Evolutionary conservation across 2,329 filamentous ascomycete species (phyloP).

Genomic region (Pseudogymnoascus sp.): DNA sequence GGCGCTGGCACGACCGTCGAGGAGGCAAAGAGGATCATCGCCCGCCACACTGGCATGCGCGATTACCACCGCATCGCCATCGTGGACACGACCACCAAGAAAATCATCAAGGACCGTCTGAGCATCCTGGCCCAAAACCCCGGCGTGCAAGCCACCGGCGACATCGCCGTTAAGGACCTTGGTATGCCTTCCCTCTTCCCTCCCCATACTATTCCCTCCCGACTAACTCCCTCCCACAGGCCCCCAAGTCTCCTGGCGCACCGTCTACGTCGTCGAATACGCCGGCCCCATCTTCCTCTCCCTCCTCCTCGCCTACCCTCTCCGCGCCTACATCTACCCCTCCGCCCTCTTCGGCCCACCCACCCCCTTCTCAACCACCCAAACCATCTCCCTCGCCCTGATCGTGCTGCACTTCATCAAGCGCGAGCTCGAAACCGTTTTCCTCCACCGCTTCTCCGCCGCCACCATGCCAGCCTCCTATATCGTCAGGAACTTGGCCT

Average conservation of each 20-base stretch:
- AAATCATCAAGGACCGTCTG: slow-evolving; percentile 55
- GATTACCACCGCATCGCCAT: slow-evolving; percentile 57
- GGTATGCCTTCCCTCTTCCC: slow-evolving; percentile 45
- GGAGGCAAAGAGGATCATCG: slow-evolving; percentile 49
- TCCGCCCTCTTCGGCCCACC: slow-evolving; percentile 32
- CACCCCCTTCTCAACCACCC: slow-evolving; percentile 52
- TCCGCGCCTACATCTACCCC: slow-evolving; percentile 66
- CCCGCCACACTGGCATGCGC: slow-evolving; percentile 41
- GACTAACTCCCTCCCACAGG: slow-evolving; percentile 43
- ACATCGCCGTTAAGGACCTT: slow-evolving; percentile 85
- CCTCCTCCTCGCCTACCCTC: slow-evolving; percentile 57
- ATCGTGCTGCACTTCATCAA: slow-evolving; percentile 83
- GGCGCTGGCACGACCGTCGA: slow-evolving; percentile 45
- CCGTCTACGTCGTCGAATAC: slow-evolving; percentile 94
- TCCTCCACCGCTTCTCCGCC: slow-evolving; percentile 89
- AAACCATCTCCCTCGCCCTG: slow-evolving; percentile 66
- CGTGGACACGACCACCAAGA: slow-evolving; percentile 52
- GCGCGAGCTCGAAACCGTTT: slow-evolving; percentile 89
- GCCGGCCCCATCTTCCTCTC: slow-evolving; percentile 86
- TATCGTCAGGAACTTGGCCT: slow-evolving; percentile 89
- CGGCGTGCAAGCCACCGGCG: slow-evolving; percentile 40
- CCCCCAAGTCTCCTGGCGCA: slow-evolving; percentile 82
- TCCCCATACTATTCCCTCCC: slow-evolving; percentile 1
- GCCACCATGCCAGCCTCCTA: slow-evolving; percentile 88
- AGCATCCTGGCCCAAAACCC: slow-evolving; percentile 43